Evolutionary conservation across 169 alveolate genomes (phyloP), one percentile per base, ranked within the genome.

Genomic region (Besnoitia besnoiti): DNA sequence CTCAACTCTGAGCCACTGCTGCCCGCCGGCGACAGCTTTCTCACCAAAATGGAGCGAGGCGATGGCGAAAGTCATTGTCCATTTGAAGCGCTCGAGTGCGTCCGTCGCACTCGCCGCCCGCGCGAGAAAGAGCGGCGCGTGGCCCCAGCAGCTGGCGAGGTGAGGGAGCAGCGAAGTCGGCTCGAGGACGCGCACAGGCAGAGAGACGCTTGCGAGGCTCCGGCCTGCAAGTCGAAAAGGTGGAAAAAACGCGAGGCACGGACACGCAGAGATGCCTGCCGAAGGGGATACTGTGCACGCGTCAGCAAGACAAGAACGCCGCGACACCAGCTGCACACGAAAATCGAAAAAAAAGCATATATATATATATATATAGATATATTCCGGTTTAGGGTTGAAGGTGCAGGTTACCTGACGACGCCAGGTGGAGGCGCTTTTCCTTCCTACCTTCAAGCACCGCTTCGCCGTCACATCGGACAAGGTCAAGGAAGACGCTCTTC

Each of bases 141-240:
- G 40, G 61, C 87, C 33, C 87, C 87, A 77, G 87, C 61, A 39
- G 40, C 35, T 27, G 61, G 50, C 87, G 49, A 77, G 87, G n/a
- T 8, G 16, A 21, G n/a, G 50, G 35, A 77, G 59, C 59, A 77
- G 55, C 14, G 87, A 77, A 0, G 19, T 4, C 4, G 87, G 87
- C 87, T 77, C 42, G 24, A 77, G 55, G 39, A 77, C 12, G 44
- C 42, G n/a, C 46, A 35, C 47, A 42, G 80, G 42, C 42, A 67
- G 80, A 1, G 46, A 67, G 80, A 35, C 44, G 80, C 12, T n/a
- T 21, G n/a, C 44, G 46, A 35, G 39, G 46, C 44, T 24, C 12
- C 44, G 46, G 7, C 80, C 39, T 67, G 80, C 40, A 67, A 37
- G 24, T 7, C 33, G 77, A 30, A 61, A 27, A 61, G 37, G 21